phyloP scores from a whole-genome alignment of 192 early-diverging fungal species.

The Coemansia umbellata region DNA sequence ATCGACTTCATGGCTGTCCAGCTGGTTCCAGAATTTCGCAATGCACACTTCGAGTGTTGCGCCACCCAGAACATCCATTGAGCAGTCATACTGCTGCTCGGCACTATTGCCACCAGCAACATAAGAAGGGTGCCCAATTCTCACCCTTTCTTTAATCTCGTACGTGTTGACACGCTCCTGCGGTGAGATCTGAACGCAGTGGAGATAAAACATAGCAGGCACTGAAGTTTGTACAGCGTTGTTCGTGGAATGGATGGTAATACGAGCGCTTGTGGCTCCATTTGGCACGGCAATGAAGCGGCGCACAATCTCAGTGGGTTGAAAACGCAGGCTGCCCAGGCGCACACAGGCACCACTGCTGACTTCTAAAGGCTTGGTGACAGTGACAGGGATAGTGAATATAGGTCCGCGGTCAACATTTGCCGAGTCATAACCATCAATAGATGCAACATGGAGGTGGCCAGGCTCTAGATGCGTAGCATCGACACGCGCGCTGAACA shows the following conservation, averaged over 20 bases:
- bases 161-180: constrained; percentile 61
- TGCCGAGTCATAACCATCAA: constrained; percentile 76
- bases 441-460: constrained; percentile 68
- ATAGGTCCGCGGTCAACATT: constrained; percentile 70
- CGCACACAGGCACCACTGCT: constrained; percentile 47
- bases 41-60: constrained; percentile 76
- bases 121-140: constrained; percentile 60
- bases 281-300: constrained; percentile 77
- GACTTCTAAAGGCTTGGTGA: constrained; percentile 70
- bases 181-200: constrained; percentile 70
- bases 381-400: constrained; percentile 84
- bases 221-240: constrained; percentile 24
- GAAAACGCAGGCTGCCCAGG: constrained; percentile 61
- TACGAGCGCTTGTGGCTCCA: constrained; percentile 73
- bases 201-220: constrained; percentile 66
- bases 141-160: constrained; percentile 56
- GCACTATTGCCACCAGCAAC: constrained; percentile 57
- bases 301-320: constrained; percentile 74
- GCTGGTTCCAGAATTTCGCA: constrained; percentile 87
- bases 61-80: constrained; percentile 62
- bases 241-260: constrained; percentile 40
- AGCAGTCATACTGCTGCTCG: constrained; percentile 52
- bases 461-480: constrained; percentile 75
- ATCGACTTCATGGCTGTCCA: constrained; percentile 64
- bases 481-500: constrained; percentile 74